Percentiles rank a stretch among this genome's conserved stretches.
Evolutionary conservation across 768 basidiomycete species (phyloP).

Genomic region (Mycena latifolia): DNA sequence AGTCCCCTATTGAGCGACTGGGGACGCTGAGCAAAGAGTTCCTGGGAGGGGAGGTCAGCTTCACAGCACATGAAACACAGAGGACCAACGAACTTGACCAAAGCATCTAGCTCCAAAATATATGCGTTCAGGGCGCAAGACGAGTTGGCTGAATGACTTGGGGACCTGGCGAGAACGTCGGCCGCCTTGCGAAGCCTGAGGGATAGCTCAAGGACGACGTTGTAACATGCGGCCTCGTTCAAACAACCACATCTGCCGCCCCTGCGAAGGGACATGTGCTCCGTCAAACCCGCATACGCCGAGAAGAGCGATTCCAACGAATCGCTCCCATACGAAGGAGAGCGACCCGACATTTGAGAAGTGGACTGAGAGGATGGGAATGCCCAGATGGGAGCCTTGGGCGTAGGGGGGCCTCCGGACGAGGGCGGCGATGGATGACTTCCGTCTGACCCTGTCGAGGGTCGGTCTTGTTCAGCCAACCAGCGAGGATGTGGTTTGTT

Average conservation of each 20-base stretch:
- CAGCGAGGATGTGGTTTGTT: constrained; percentile 66
- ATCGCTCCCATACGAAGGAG: constrained; percentile 10
- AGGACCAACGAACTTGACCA: constrained; percentile 22
- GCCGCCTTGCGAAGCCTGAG: constrained; percentile 62
- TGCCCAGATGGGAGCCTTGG: constrained; percentile 9
- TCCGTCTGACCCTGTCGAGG: constrained; percentile 41
- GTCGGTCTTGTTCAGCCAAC: constrained; percentile 59
- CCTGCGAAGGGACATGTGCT: constrained; percentile 18
- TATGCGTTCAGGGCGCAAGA: constrained; percentile 7
- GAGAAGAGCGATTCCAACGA: constrained; percentile 19
- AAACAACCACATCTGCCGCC: constrained; percentile 58
- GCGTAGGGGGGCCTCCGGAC: constrained; percentile 28
- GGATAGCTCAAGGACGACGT: constrained; percentile 60
- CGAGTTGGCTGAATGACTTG: constrained; percentile 44
- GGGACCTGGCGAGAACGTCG: constrained; percentile 52
- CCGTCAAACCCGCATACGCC: constrained; percentile 18
- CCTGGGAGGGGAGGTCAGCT: constrained; percentile 3
- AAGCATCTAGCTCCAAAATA: constrained; percentile 17
- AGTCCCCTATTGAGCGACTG: neutral
- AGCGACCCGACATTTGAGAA: neutral
- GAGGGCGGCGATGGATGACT: constrained; percentile 5
- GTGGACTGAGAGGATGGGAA: constrained; percentile 5
- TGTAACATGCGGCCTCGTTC: constrained; percentile 55
- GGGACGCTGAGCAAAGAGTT: constrained; percentile 12
- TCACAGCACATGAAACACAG: neutral